These are phyloP conservation scores for Cyberlindnera euphorbiiphila DNA, from an alignment of 805 yeast species.

Conservation along the genomic window DNA sequence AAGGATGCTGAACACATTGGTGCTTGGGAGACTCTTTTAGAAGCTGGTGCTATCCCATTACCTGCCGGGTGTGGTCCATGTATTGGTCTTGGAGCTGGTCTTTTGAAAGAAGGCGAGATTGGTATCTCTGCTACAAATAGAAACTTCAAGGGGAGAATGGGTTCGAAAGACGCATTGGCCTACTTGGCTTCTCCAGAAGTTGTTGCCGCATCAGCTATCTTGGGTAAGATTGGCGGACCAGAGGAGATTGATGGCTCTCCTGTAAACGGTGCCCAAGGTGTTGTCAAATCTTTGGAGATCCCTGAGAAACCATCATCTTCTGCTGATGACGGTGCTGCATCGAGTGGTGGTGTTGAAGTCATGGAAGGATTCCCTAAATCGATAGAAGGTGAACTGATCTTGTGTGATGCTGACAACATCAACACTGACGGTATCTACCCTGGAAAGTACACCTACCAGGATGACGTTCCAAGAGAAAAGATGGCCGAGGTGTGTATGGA, in stretches of 20 bases:
- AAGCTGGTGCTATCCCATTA: slow-evolving; percentile 90
- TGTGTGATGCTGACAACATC: slow-evolving; percentile 95
- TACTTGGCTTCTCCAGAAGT: slow-evolving; percentile 96
- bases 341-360: slow-evolving; percentile 60
- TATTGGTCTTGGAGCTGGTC: slow-evolving; percentile 94
- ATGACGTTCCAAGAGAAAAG: slow-evolving; percentile 87
- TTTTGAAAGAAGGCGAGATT: slow-evolving; percentile 91
- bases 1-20: slow-evolving; percentile 87
- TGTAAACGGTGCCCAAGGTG: slow-evolving; percentile 46
- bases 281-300: slow-evolving; percentile 36
- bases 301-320: slow-evolving; percentile 25
- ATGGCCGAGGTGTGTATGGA: slow-evolving; percentile 99
- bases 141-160: slow-evolving; percentile 99
- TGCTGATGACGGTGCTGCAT: slow-evolving; percentile 21
- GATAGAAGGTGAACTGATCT: slow-evolving; percentile 85
- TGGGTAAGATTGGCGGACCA: slow-evolving; percentile 91
- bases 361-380: slow-evolving; percentile 87
- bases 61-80: slow-evolving; percentile 99
- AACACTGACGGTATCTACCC: slow-evolving; percentile 99
- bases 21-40: slow-evolving; percentile 85
- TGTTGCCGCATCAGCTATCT: slow-evolving; percentile 96
- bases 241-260: slow-evolving; percentile 71
- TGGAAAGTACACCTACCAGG: slow-evolving; percentile 98
- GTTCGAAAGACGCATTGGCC: slow-evolving; percentile 93
- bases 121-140: slow-evolving; percentile 98